Conservation (phyloP, 2,329 filamentous ascomycete genomes). For the Ophiostoma perfectum region DNA sequence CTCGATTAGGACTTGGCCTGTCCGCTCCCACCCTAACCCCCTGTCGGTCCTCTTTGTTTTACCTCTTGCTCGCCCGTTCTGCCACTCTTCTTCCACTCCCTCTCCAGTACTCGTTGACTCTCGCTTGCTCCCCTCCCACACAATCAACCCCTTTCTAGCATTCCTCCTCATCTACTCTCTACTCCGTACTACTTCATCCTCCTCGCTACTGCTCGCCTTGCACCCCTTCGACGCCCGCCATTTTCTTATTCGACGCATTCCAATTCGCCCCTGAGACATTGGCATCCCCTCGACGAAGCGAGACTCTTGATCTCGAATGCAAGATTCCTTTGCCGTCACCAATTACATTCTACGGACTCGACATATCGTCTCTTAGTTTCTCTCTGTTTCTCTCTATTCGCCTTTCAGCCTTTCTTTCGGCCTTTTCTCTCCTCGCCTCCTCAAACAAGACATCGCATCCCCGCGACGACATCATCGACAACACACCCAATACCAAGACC, state of each 20-base stretch:
- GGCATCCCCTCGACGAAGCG: neutral
- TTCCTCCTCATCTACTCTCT: neutral
- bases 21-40: neutral
- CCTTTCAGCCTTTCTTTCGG: neutral
- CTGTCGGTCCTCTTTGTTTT: slow-evolving; percentile 10
- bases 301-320: neutral
- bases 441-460: neutral
- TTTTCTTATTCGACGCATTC: neutral
- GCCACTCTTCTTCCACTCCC: neutral
- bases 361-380: neutral
- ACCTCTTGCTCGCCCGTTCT: neutral
- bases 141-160: slow-evolving; percentile 8
- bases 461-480: slow-evolving; percentile 7
- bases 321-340: neutral
- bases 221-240: neutral
- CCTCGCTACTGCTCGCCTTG: neutral
- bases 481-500: neutral
- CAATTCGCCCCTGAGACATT: slow-evolving; percentile 2
- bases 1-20: neutral
- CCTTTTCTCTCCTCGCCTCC: neutral
- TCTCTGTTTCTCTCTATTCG: neutral
- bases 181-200: neutral
- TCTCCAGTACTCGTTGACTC: neutral
- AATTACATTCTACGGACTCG: neutral
- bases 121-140: slow-evolving; percentile 1